These are phyloP conservation scores for Jacaranda copaia DNA, from an alignment of 257 asterid genomes.

Conservation along the genomic window DNA sequence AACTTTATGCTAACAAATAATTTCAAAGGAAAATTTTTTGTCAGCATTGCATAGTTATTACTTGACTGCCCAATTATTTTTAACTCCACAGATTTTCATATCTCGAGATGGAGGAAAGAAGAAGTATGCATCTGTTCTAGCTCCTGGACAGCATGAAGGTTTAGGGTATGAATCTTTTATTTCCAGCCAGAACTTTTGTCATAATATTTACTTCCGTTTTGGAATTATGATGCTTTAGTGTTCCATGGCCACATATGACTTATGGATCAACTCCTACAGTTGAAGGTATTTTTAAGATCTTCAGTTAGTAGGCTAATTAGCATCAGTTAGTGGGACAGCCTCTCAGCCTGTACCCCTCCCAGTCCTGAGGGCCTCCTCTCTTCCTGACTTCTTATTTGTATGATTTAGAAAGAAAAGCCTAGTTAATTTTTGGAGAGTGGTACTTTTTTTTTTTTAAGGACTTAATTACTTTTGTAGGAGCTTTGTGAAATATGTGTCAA, in stretches of 20 bases:
- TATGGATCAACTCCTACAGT: neutral
- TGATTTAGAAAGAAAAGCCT: no score
- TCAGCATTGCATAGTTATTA: neutral
- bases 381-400: no score
- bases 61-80: constrained; percentile 27
- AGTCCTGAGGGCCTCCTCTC: no score
- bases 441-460: no score
- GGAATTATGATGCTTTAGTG: neutral
- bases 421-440: no score
- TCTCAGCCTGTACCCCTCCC: neutral
- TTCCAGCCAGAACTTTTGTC: constrained; percentile 4
- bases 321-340: neutral
- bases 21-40: neutral
- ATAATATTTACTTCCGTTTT: neutral
- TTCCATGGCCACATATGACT: neutral
- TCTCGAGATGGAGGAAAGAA: constrained; percentile 98
- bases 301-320: neutral
- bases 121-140: constrained; percentile 84
- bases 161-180: constrained; percentile 69
- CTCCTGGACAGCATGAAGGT: constrained; percentile 91
- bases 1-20: neutral
- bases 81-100: constrained; percentile 73
- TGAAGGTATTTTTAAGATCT: neutral
- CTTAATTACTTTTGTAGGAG: no score
- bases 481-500: no score